These are phyloP conservation scores for Lactifluus subvellereus DNA, from an alignment of 768 basidiomycete genomes.

Conservation along the genomic window DNA sequence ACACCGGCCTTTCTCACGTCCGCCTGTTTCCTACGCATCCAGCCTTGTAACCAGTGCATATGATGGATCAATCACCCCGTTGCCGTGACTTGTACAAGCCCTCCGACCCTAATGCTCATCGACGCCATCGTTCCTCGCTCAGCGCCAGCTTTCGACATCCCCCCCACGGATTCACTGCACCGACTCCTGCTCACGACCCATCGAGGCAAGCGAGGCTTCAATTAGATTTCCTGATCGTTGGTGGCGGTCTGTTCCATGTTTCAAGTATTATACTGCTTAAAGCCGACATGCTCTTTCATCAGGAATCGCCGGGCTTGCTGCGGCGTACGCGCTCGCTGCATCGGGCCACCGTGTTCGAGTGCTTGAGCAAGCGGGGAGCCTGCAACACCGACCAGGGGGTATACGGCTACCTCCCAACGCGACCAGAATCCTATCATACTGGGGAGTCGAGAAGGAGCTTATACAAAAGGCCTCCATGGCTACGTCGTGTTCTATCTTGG, in stretches of 20 bases:
- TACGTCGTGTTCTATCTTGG: constrained; percentile 10
- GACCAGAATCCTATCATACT: constrained; percentile 20
- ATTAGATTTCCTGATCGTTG: constrained; percentile 23
- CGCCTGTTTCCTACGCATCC: background rate
- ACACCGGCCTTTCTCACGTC: constrained; percentile 13
- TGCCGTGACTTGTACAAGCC: background rate
- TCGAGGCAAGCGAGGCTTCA: constrained; percentile 12
- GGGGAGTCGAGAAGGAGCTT: constrained; percentile 23
- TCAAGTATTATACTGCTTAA: background rate
- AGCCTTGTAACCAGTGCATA: background rate
- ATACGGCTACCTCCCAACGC: constrained; percentile 20
- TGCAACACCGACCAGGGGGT: constrained; percentile 12
- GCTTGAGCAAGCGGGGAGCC: constrained; percentile 9
- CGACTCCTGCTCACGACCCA: background rate
- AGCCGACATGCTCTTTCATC: background rate
- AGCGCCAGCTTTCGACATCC: background rate
- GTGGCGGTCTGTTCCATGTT: constrained; percentile 17
- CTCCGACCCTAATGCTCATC: background rate
- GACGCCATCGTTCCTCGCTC: background rate
- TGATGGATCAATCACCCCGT: background rate
- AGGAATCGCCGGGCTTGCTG: constrained; percentile 24
- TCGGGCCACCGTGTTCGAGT: constrained; percentile 23
- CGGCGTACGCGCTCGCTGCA: constrained; percentile 21
- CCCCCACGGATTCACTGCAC: background rate
- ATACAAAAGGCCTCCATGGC: constrained; percentile 1